Evolutionary conservation across 2,329 filamentous ascomycete genomes (phyloP), one percentile per base, ranked within the genome.

Genomic region (Pseudogymnoascus sp.): DNA sequence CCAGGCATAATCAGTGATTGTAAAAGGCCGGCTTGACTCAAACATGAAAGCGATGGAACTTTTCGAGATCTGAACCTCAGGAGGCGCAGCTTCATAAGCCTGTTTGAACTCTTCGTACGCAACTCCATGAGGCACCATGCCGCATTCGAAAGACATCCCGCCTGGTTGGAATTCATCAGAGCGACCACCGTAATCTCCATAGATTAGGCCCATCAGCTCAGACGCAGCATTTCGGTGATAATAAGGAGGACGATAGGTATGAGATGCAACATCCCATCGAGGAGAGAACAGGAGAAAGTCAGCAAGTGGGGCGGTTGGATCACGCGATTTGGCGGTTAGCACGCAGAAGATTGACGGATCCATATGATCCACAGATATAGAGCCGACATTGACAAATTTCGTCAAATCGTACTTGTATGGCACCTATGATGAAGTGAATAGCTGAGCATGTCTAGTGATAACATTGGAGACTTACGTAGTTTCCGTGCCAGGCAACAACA

Each of bases 401-500:
- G 80, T 81, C 3, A 84, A 71, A 61, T 81, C 81, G 70, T 85
- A 85, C 72, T 84, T 83, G 73, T 79, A 83, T 0, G 81, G 81
- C 63, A 85, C 36, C 36, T 39, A n/a, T 37, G 34, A 39, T 6
- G 14, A 39, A 39, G 75, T 65, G 71, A 72, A 41, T 60, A 77
- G 69, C 31, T 34, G 31, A 34, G 31, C 31, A 34, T 34, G 31
- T 34, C 10, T 3, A 8, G 76, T 77, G 76, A 78, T 78, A 69
- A 79, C 78, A 64, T 81, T 78, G 3, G 75, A 77, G 66, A 79
- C 79, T 6, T 77, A 39, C 36, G 36, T 39, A 39, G 6, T 39
- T 39, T 39, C 89, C 89, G 72, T 91, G 88, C 88, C 88, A 92
- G 3, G 86, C 88, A 1, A 91, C 88, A 0, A 92, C 83, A 71